Percentiles rank a stretch among this genome's conserved stretches.
These are phyloP conservation scores for Hypericum androsaemum DNA, from an alignment of 345 rosid genomes.

Conservation along the genomic window DNA sequence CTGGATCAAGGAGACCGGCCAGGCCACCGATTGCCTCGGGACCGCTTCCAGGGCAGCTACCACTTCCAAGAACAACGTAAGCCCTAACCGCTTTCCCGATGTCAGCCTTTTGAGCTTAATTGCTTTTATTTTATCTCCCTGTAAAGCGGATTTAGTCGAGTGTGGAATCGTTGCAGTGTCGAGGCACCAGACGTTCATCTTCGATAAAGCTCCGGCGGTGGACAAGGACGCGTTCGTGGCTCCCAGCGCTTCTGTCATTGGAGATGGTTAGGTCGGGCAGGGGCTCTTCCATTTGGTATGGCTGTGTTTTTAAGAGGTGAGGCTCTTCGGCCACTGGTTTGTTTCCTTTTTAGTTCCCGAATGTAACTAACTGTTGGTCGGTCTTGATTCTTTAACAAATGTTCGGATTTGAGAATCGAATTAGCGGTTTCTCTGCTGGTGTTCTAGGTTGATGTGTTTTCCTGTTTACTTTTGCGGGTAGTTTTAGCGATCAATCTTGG, in stretches of 20 bases:
- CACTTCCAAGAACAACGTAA: slow-evolving; percentile 75
- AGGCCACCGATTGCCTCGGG: slow-evolving; percentile 88
- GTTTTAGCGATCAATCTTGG: too few relatives aligned
- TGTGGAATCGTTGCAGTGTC: slow-evolving; percentile 40
- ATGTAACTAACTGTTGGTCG: too few relatives aligned
- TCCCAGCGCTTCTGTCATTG: slow-evolving; percentile 85
- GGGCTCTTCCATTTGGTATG: slow-evolving; percentile 88
- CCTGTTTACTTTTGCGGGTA: too few relatives aligned
- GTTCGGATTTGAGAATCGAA: too few relatives aligned
- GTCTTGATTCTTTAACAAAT: too few relatives aligned
- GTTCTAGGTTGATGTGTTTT: too few relatives aligned
- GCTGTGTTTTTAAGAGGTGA: slow-evolving; percentile 93
- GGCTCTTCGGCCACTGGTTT: neutral
- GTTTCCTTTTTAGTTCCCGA: too few relatives aligned
- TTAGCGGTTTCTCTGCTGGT: too few relatives aligned
- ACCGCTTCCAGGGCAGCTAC: slow-evolving; percentile 78
- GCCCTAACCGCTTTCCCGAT: slow-evolving; percentile 8
- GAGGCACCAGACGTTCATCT: slow-evolving; percentile 81
- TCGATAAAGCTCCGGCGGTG: slow-evolving; percentile 71
- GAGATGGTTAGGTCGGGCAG: slow-evolving; percentile 76
- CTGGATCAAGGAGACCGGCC: slow-evolving; percentile 95
- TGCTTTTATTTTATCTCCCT: neutral
- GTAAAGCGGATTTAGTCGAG: too few relatives aligned
- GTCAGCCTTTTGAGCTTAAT: neutral
- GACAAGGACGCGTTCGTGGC: slow-evolving; percentile 87